Percentiles rank a stretch among this genome's conserved stretches.
phyloP scores from a whole-genome alignment of 768 basidiomycete species.

The Paxillus rubicundulus region DNA sequence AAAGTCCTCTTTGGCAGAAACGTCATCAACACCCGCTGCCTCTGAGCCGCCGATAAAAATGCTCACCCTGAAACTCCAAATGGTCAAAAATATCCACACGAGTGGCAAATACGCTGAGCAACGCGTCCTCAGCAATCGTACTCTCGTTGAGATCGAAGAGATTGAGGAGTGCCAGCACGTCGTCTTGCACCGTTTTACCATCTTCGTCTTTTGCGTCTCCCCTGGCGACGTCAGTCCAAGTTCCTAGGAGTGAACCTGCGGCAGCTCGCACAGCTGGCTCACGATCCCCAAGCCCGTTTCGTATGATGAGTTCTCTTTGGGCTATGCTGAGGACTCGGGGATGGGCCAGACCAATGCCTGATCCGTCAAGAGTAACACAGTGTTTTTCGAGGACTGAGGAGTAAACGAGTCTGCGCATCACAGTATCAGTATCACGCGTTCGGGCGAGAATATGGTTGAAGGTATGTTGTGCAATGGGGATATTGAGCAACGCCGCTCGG shows the following conservation, averaged over 20 bases:
- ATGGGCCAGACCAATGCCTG: conserved; percentile 55
- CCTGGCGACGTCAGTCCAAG: conserved; percentile 68
- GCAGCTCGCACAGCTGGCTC: conserved; percentile 71
- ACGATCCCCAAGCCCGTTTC: conserved; percentile 83
- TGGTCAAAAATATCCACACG: conserved; percentile 63
- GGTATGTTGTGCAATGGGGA: conserved; percentile 54
- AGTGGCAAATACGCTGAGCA: conserved; percentile 68
- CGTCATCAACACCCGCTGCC: neutral
- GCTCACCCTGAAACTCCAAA: conserved; percentile 67
- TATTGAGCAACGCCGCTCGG: conserved; percentile 68
- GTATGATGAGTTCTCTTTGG: conserved; percentile 76
- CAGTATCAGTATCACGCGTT: conserved; percentile 74
- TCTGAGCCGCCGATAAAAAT: neutral
- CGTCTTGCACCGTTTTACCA: conserved; percentile 33
- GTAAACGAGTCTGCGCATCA: conserved; percentile 74
- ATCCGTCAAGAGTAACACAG: conserved; percentile 29
- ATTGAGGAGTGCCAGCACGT: conserved; percentile 46
- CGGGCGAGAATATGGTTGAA: conserved; percentile 70
- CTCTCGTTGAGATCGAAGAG: conserved; percentile 61
- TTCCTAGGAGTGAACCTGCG: conserved; percentile 65
- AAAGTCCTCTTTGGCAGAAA: conserved; percentile 52
- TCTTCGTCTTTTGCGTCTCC: conserved; percentile 41
- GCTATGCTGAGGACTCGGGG: conserved; percentile 62
- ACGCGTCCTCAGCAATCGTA: conserved; percentile 68
- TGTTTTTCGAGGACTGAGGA: conserved; percentile 50